Conservation (phyloP, 257 asterid genomes). For the Solanum peruvianum region DNA sequence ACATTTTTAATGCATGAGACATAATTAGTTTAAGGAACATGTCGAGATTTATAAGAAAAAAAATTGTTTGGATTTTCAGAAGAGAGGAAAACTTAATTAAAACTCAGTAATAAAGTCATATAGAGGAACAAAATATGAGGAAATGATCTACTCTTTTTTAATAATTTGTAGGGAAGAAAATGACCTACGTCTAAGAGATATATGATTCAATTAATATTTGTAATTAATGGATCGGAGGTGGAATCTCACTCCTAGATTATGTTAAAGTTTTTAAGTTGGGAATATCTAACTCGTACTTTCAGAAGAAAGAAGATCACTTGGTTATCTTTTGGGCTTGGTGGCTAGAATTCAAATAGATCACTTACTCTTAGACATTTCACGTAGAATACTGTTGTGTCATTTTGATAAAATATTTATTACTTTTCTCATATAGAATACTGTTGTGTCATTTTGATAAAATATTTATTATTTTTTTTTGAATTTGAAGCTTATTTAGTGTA, state of each 20-base stretch:
- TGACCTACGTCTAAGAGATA: background rate
- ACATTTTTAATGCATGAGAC: background rate
- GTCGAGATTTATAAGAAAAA: background rate
- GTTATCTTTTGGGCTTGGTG: background rate
- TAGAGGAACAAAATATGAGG: background rate
- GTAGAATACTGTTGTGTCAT: too few relatives aligned
- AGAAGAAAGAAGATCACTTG: background rate
- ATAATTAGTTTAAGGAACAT: background rate
- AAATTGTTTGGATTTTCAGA: background rate
- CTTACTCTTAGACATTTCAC: too few relatives aligned
- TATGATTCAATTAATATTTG: too few relatives aligned
- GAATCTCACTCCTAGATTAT: background rate
- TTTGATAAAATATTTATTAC: too few relatives aligned
- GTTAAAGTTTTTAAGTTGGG: background rate
- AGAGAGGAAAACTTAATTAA: background rate
- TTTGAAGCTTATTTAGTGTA: too few relatives aligned
- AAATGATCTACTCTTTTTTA: background rate
- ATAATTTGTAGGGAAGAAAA: background rate
- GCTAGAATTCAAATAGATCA: too few relatives aligned
- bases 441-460: too few relatives aligned
- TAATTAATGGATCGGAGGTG: background rate
- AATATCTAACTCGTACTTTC: background rate
- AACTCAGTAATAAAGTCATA: background rate
- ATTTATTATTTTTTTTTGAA: rapidly evolving
- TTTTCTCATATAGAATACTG: rapidly evolving